Base-by-base conservation (phyloP, 208 protist genomes). In the Leishmania lainsoni region DNA sequence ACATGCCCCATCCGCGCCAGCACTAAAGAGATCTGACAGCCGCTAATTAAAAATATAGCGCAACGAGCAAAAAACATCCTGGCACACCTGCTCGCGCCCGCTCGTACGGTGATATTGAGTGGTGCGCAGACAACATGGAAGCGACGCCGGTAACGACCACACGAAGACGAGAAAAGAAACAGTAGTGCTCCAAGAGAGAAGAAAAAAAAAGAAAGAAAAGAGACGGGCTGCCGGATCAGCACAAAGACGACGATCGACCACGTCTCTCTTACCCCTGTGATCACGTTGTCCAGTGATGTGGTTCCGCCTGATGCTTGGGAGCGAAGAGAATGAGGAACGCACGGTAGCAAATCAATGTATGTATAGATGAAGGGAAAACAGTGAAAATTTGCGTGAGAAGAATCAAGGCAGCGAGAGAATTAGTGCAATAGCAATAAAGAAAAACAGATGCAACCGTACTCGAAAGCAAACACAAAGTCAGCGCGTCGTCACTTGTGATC, bases 311-410 rank as follows among this genome's bases (percentile, higher is more conserved):
- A 45, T 45, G 42, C 42, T 45, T 45, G 42, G 35, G 54, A 59
- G 65, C 69, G 35, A 54, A 58, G 65, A 75, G 20, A 81, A 26
- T 49, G 78, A 75, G 51, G 65, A 74, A 35, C 32, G n/a, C 29
- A 80, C 12, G 56, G 17, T 61, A 26, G 56, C 56, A 61, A 26
- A 61, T 2, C 56, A 3, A 26, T n/a, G 26, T 61, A 61, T 61
- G 26, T 61, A 61, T 61, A 61, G 12, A 61, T 61, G 22, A n/a
- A 26, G 12, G 22, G 12, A 61, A 29, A 42, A 42, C 14, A 61
- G 56, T 61, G 56, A n/a, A 26, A 26, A 61, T n/a, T 61, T 3
- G 20, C 22, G 20, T 3, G 56, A 16, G 56, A 61, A n/a, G 20
- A 61, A 61, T 26, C 22, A 9, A 61, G 22, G 20, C 56, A 61